phyloP scores from a whole-genome alignment of 169 alveolate species.

The Eimeria necatrix region DNA sequence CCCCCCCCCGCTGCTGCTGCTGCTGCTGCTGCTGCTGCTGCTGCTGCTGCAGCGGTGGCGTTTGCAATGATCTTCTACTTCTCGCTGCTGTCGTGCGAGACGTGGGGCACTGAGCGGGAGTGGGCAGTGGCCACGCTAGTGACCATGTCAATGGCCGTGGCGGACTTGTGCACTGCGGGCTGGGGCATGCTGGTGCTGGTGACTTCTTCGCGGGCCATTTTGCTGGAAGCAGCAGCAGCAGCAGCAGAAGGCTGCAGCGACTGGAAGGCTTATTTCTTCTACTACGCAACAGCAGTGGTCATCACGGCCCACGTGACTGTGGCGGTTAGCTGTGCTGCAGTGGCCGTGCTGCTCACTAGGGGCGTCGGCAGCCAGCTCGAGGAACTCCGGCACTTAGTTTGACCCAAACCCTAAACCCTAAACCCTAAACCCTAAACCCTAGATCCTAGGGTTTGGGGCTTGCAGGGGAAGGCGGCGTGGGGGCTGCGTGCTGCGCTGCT shows the following conservation, averaged over 20 bases:
- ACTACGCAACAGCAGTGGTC: conserved; percentile 65
- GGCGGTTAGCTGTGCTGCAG: conserved; percentile 73
- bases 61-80: conserved; percentile 68
- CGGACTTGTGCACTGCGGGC: conserved; percentile 65
- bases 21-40: conserved; percentile 40
- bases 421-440: conserved; percentile 33
- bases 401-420: conserved; percentile 29
- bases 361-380: conserved; percentile 69
- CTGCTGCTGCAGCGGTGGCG: conserved; percentile 70
- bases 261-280: conserved; percentile 71
- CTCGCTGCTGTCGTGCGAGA: conserved; percentile 61
- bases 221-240: neutral
- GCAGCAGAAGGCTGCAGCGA: conserved; percentile 11
- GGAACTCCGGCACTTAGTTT: conserved; percentile 71
- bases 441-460: too few species aligned
- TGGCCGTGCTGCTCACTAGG: conserved; percentile 64
- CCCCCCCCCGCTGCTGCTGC: conserved; percentile 4
- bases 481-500: too few species aligned
- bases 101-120: conserved; percentile 81
- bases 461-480: too few species aligned
- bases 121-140: conserved; percentile 78
- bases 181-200: conserved; percentile 77
- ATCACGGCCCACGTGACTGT: conserved; percentile 72
- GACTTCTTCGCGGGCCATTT: conserved; percentile 38
- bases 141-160: conserved; percentile 79